A percentile compares a stretch with the other conserved stretches of the same genome.
These are phyloP conservation scores for Rhodamnia argentea DNA, from an alignment of 345 rosid species.

Conservation along the genomic window DNA sequence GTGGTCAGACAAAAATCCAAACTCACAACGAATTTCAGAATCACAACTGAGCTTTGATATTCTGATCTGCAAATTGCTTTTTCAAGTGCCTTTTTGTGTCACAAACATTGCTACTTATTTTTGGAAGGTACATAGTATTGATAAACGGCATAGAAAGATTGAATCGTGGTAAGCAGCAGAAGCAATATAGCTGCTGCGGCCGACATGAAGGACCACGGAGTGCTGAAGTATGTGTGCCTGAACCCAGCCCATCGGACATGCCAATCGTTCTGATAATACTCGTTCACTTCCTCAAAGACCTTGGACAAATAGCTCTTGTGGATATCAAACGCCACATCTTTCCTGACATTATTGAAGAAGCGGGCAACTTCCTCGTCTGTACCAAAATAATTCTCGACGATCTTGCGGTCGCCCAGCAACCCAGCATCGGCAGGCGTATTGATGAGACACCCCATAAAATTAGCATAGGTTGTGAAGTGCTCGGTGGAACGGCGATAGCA, in stretches of 20 bases:
- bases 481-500: conserved; percentile 29
- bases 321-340: conserved; percentile 37
- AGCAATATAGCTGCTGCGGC: conserved; percentile 35
- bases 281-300: conserved; percentile 37
- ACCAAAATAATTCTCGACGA: conserved; percentile 47
- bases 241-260: conserved; percentile 46
- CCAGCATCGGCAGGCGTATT: conserved; percentile 35
- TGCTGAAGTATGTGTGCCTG: conserved; percentile 34
- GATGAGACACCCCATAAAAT: conserved; percentile 45
- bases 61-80: neutral
- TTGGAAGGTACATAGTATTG: conserved; percentile 1
- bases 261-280: conserved; percentile 31
- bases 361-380: conserved; percentile 29
- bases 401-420: conserved; percentile 25
- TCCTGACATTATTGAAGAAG: conserved; percentile 37
- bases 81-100: neutral
- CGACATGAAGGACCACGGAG: conserved; percentile 57
- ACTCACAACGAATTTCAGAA: neutral
- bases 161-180: conserved; percentile 33
- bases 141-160: conserved; percentile 29
- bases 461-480: conserved; percentile 37
- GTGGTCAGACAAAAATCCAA: neutral
- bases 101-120: neutral
- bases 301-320: conserved; percentile 21
- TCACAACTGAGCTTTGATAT: neutral